These are phyloP conservation scores for Anthracocystis panici-leucophaei DNA, from an alignment of 1,284 basidiomycete species.

Conservation along the genomic window DNA sequence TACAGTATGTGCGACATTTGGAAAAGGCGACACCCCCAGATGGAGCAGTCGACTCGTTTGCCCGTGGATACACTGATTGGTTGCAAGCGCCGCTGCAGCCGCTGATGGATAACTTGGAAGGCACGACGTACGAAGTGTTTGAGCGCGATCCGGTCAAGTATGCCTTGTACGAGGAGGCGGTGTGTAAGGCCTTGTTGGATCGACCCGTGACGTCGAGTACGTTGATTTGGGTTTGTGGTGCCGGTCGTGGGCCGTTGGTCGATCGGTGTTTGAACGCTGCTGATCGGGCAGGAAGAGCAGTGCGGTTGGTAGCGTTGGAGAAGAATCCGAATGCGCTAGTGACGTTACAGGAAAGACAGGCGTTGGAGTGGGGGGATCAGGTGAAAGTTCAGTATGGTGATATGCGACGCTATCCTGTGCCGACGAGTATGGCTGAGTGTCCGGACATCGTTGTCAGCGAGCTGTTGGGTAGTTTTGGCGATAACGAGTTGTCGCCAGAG, in stretches of 20 bases:
- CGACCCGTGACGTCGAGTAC: conserved; percentile 74
- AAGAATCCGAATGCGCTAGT: conserved; percentile 77
- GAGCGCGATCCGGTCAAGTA: conserved; percentile 99
- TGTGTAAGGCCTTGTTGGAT: conserved; percentile 75
- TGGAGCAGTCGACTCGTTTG: conserved; percentile 79
- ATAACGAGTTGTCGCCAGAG: conserved; percentile 98
- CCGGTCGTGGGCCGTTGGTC: conserved; percentile 94
- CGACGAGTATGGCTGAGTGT: conserved; percentile 74
- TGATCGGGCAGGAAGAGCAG: conserved; percentile 75
- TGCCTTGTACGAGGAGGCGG: conserved; percentile 86
- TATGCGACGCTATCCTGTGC: conserved; percentile 81
- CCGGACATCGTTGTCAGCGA: conserved; percentile 97
- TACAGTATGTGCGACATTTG: conserved; percentile 77
- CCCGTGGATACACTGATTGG: conserved; percentile 92
- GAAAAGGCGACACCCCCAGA: conserved; percentile 62
- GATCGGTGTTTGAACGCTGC: conserved; percentile 84
- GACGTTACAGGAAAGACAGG: conserved; percentile 61
- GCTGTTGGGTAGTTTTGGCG: conserved; percentile 94
- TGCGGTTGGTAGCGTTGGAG: conserved; percentile 85
- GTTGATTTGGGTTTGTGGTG: conserved; percentile 80
- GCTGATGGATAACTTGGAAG: conserved; percentile 95
- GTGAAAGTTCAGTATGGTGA: conserved; percentile 90
- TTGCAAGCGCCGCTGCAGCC: conserved; percentile 95
- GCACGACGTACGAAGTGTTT: conserved; percentile 95
- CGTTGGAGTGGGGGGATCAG: conserved; percentile 79